Conservation (phyloP, 192 early-diverging fungal genomes). For the Coemansia furcata region DNA sequence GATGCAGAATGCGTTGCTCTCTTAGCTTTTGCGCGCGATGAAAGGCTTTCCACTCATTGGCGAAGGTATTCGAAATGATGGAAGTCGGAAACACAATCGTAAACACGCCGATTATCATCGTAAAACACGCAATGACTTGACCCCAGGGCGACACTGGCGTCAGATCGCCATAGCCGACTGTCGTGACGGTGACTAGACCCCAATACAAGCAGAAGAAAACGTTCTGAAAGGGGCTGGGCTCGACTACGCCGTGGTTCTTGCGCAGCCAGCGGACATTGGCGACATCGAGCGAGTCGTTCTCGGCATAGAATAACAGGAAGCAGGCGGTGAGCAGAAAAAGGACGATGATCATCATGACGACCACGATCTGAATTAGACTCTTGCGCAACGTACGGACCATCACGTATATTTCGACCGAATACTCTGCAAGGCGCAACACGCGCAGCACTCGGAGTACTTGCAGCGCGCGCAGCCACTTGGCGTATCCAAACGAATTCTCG, state of each 20-base stretch:
- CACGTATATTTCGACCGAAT: slow-evolving; percentile 48
- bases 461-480: slow-evolving; percentile 47
- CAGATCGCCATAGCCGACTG: slow-evolving; percentile 57
- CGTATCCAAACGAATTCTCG: slow-evolving; percentile 14
- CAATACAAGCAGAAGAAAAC: slow-evolving; percentile 55
- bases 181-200: slow-evolving; percentile 57
- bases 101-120: slow-evolving; percentile 58
- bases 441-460: slow-evolving; percentile 45
- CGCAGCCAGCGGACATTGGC: slow-evolving; percentile 42
- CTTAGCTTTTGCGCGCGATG: slow-evolving; percentile 37
- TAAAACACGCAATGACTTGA: slow-evolving; percentile 49
- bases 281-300: slow-evolving; percentile 38
- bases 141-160: slow-evolving; percentile 54
- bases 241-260: slow-evolving; percentile 30
- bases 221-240: slow-evolving; percentile 55
- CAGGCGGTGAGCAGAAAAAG: slow-evolving; percentile 34
- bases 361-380: slow-evolving; percentile 36
- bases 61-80: slow-evolving; percentile 59
- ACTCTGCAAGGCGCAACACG: slow-evolving; percentile 41
- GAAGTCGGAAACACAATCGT: slow-evolving; percentile 58
- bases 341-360: slow-evolving; percentile 44
- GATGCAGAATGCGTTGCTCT: slow-evolving; percentile 29
- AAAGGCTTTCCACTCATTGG: slow-evolving; percentile 54
- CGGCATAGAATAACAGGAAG: slow-evolving; percentile 45
- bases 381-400: slow-evolving; percentile 43